phyloP scores from a whole-genome alignment of 345 rosid genomes.

The Populus davidiana region DNA sequence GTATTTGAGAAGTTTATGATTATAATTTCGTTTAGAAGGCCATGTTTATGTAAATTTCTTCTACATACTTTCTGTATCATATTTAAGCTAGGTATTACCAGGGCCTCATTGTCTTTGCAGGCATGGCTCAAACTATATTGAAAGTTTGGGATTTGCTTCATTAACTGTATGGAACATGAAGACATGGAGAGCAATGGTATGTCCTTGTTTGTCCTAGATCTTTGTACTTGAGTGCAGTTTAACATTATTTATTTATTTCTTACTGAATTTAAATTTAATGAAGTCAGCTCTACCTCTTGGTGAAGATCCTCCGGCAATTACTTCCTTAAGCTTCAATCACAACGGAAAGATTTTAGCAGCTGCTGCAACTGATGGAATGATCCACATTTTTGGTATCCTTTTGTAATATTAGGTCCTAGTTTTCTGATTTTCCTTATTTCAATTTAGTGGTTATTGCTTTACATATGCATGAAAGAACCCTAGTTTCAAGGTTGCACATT shows the following conservation, averaged over 20 bases:
- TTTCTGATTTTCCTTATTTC: background rate
- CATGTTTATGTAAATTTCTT: background rate
- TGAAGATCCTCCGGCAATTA: conserved; percentile 77
- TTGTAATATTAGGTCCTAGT: background rate
- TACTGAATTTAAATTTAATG: conserved; percentile 38
- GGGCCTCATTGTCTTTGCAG: conserved; percentile 31
- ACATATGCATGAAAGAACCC: background rate
- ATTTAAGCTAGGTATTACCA: background rate
- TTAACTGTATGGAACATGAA: conserved; percentile 79
- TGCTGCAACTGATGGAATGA: conserved; percentile 79
- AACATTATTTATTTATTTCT: conserved; percentile 17
- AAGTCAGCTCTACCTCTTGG: conserved; percentile 84
- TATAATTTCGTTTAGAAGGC: no score
- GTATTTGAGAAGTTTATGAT: background rate
- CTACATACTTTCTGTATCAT: background rate
- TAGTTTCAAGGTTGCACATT: background rate
- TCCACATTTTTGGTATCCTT: conserved; percentile 89
- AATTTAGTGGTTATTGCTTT: background rate
- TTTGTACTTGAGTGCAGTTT: conserved; percentile 12
- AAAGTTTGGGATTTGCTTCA: conserved; percentile 56
- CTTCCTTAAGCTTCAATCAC: conserved; percentile 72
- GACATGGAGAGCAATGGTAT: conserved; percentile 73
- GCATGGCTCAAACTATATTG: conserved; percentile 39
- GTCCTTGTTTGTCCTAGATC: conserved; percentile 26
- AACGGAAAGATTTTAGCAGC: conserved; percentile 78